phyloP scores from a whole-genome alignment of 2,329 filamentous ascomycete species.

The Huntiella abstrusa region DNA sequence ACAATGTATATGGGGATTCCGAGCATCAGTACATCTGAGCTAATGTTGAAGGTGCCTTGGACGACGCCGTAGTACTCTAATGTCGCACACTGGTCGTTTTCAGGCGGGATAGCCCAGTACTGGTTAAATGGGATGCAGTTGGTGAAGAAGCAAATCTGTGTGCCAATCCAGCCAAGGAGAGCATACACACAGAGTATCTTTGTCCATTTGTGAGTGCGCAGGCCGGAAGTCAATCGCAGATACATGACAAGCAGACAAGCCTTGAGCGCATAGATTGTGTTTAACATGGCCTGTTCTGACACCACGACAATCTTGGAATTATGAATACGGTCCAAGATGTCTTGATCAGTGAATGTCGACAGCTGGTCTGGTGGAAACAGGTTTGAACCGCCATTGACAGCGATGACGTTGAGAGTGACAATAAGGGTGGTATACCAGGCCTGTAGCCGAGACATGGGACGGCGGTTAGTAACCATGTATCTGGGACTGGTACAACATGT shows the following conservation, averaged over 20 bases:
- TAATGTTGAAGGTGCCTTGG: constrained; percentile 39
- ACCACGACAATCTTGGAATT: constrained; percentile 46
- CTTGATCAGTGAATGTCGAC: constrained; percentile 4
- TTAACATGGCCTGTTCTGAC: constrained; percentile 41
- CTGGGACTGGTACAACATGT: background rate
- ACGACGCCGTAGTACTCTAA: constrained; percentile 38
- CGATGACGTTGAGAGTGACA: constrained; percentile 5
- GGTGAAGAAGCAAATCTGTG: constrained; percentile 29
- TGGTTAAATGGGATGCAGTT: constrained; percentile 36
- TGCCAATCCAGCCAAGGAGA: constrained; percentile 27
- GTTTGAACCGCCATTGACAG: constrained; percentile 9
- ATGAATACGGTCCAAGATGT: constrained; percentile 22
- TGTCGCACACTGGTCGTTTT: constrained; percentile 35
- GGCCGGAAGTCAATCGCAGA: constrained; percentile 21
- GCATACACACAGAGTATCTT: constrained; percentile 30
- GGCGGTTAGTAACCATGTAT: background rate
- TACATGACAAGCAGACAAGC: constrained; percentile 36
- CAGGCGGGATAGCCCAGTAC: constrained; percentile 38
- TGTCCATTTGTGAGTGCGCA: constrained; percentile 28
- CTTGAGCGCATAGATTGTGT: constrained; percentile 38
- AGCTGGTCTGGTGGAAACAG: constrained; percentile 9
- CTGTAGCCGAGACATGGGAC: background rate
- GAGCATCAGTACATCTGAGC: constrained; percentile 41
- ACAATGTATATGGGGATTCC: constrained; percentile 36
- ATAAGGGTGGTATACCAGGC: constrained; percentile 26